These are phyloP conservation scores for Microcos paniculata DNA, from an alignment of 345 rosid species.

Conservation along the genomic window DNA sequence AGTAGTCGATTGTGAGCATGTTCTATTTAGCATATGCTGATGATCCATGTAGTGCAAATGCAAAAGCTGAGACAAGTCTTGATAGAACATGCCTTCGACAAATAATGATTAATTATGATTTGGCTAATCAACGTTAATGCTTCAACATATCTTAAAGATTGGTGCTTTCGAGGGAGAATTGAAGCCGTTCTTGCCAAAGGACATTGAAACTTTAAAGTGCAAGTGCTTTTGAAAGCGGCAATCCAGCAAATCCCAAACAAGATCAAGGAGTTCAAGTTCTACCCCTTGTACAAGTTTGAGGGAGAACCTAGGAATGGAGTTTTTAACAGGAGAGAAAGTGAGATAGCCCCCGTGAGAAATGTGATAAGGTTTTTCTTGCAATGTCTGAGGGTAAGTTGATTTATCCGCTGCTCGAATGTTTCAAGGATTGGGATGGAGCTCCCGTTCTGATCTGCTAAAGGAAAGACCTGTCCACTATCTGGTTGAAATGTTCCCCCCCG, in stretches of 20 bases:
- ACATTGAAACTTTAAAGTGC: slow-evolving; percentile 37
- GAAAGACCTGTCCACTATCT: not conserved
- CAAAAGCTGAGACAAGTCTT: slow-evolving; percentile 44
- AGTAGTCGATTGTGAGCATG: slow-evolving; percentile 31
- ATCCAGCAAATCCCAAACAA: slow-evolving; percentile 28
- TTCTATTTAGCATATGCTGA: slow-evolving; percentile 37
- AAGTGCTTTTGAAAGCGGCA: slow-evolving; percentile 32
- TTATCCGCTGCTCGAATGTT: slow-evolving; percentile 41
- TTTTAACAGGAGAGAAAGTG: slow-evolving; percentile 38
- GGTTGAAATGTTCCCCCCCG: too few species aligned
- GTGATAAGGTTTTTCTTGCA: slow-evolving; percentile 36
- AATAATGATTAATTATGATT: slow-evolving; percentile 21
- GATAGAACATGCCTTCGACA: slow-evolving; percentile 34
- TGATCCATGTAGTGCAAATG: slow-evolving; percentile 42
- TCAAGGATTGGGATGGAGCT: slow-evolving; percentile 35
- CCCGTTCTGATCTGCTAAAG: slow-evolving; percentile 28
- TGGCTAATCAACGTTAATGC: slow-evolving; percentile 14
- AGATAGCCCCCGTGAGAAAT: slow-evolving; percentile 46
- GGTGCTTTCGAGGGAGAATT: slow-evolving; percentile 38
- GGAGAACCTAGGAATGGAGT: slow-evolving; percentile 23
- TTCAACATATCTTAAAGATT: slow-evolving; percentile 33
- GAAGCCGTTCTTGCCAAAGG: slow-evolving; percentile 34
- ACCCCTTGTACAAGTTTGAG: slow-evolving; percentile 40
- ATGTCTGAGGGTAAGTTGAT: slow-evolving; percentile 34
- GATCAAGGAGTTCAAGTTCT: slow-evolving; percentile 46